Evolutionary conservation across 1,139 yeast genomes (phyloP), one percentile per base, ranked within the genome.

Genomic region (Tardiomyces digboiensis): DNA sequence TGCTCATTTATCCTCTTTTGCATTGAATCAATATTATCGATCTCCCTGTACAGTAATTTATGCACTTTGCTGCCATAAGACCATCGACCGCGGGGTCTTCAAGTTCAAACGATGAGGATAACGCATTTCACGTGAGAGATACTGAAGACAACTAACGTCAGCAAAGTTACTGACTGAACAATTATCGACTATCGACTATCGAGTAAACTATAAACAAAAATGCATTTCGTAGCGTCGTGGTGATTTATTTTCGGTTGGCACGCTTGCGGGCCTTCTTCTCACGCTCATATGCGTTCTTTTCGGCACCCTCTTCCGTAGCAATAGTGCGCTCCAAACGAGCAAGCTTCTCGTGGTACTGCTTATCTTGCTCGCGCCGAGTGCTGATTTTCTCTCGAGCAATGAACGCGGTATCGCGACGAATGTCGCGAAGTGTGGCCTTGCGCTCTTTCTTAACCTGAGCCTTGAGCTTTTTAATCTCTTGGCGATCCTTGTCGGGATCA

Each of bases 221-320:
- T n/a, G n/a, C n/a, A n/a, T n/a, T n/a, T n/a, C n/a, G n/a, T n/a
- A n/a, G n/a, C n/a, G 53, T 2, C 58, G 50, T 0, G 71, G 52
- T 21, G 52, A 0, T 61, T 39, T 54, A 53, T 57, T 52, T 64
- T 63, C 71, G 71, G 33, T 26, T 26, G 16, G 33, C 33, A 16
- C 69, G 65, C 62, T 78, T 79, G 57, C 88, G 75, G 52, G 72
- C 69, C 62, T 75, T 80, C 72, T 78, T 83, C 60, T 88, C 97
- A 51, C 88, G 74, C 60, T 87, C 96, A 63, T 88, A 89, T 56
- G 81, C 81, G 61, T 91, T 89, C 72, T 85, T 83, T 59, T 87
- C 97, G 6, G 93, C 85, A 56, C 97, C 97, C 71, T 89, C 97
- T 54, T 82, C 85, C 2, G 96, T 86, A 51, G 84, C 83, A 58